Percentiles rank a stretch among this genome's conserved stretches.
Conservation (phyloP, 768 basidiomycete species). For the Kwoniella pini region DNA sequence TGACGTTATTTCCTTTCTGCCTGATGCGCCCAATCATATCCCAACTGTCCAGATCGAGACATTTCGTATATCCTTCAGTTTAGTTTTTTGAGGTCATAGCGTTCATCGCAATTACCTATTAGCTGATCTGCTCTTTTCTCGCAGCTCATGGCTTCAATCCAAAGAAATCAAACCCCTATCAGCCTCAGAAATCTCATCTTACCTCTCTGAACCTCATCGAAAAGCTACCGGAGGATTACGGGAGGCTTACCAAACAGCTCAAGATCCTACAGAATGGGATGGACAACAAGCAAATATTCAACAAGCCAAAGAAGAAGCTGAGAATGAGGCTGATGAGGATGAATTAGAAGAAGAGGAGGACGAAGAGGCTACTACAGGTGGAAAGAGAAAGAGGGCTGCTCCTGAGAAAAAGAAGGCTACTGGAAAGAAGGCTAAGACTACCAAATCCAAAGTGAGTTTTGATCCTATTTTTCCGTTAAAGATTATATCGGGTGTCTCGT, state of each 20-base stretch:
- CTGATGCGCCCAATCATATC: no score
- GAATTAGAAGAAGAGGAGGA: slow-evolving; percentile 73
- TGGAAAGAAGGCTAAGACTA: slow-evolving; percentile 60
- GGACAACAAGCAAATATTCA: slow-evolving; percentile 35
- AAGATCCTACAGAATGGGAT: slow-evolving; percentile 70
- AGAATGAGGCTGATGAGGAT: slow-evolving; percentile 79
- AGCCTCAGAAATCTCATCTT: slow-evolving; percentile 77
- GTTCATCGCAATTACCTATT: no score
- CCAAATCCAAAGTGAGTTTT: slow-evolving; percentile 69
- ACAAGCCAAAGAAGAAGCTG: slow-evolving; percentile 58
- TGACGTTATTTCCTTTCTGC: background rate
- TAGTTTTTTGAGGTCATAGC: no score
- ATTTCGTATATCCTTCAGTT: no score
- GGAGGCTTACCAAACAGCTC: slow-evolving; percentile 71
- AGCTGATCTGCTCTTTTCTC: slow-evolving; percentile 8
- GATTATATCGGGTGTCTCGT: no score
- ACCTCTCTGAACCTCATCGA: slow-evolving; percentile 64
- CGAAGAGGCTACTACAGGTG: slow-evolving; percentile 63
- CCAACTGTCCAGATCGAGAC: no score
- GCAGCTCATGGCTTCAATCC: slow-evolving; percentile 77
- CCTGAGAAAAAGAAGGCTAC: slow-evolving; percentile 67
- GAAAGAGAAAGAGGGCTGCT: slow-evolving; percentile 61
- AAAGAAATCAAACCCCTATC: slow-evolving; percentile 81
- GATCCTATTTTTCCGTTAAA: no score
- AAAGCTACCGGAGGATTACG: slow-evolving; percentile 77